Percentiles rank a stretch among this genome's conserved stretches.
Evolutionary conservation across 805 yeast species (phyloP).

Genomic region (Zygotorulaspora florentina): DNA sequence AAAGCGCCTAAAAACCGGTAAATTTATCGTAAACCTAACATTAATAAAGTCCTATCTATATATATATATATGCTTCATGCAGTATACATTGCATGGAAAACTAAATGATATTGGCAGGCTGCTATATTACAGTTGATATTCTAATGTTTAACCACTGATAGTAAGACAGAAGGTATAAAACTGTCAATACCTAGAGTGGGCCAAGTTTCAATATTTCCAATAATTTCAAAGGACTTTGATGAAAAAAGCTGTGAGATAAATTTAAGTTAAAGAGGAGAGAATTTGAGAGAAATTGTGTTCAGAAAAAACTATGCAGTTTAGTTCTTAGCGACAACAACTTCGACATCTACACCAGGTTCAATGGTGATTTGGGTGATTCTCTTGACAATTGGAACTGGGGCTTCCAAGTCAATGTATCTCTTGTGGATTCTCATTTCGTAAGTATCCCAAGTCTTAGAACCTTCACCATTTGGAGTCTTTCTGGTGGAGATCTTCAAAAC

Average conservation of each 20-base stretch:
- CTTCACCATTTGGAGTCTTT: slow-evolving; percentile 99
- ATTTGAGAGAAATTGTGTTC: not conserved
- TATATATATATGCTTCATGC: not conserved
- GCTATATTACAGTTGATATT: slow-evolving; percentile 1
- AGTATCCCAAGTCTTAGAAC: slow-evolving; percentile 99
- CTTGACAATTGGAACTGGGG: slow-evolving; percentile 90
- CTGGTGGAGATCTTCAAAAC: slow-evolving; percentile 97
- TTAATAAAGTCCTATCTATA: not conserved
- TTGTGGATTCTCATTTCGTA: slow-evolving; percentile 99
- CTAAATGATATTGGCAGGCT: not conserved
- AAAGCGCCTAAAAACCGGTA: not conserved
- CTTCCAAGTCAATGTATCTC: slow-evolving; percentile 97
- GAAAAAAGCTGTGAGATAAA: slow-evolving; percentile 2
- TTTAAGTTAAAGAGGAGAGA: slow-evolving; percentile 1
- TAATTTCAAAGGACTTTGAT: not conserved
- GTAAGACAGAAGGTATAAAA: slow-evolving; percentile 39
- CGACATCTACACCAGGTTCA: slow-evolving; percentile 99
- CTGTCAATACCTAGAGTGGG: slow-evolving; percentile 40
- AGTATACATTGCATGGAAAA: not conserved
- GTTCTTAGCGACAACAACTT: slow-evolving; percentile 69
- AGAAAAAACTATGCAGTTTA: slow-evolving; percentile 4
- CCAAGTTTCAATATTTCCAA: slow-evolving; percentile 10
- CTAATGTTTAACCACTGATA: slow-evolving; percentile 36
- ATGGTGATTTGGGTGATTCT: slow-evolving; percentile 96
- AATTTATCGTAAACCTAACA: not conserved